Percentiles rank a stretch among this genome's conserved stretches.
Conservation (phyloP, 208 protist genomes). For the Angomonas ambiguus region DNA sequence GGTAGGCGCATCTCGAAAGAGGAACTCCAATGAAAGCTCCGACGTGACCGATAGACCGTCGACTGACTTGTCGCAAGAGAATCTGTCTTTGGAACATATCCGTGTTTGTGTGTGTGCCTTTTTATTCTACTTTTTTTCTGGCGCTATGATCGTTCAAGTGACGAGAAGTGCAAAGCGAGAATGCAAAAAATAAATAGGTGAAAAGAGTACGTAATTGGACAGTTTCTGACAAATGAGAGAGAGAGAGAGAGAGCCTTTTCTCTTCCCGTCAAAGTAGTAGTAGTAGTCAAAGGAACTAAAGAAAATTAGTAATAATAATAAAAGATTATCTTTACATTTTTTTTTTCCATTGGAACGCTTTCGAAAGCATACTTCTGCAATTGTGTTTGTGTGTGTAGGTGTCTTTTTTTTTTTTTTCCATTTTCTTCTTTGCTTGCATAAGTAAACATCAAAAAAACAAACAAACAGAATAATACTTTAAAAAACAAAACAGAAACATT, state of each 20-base stretch:
- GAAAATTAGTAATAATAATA: neutral
- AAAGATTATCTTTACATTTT: conserved; percentile 5
- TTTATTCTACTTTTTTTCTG: conserved; percentile 1
- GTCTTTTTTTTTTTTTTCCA: conserved; percentile 4
- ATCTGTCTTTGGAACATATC: neutral
- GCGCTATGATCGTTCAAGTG: neutral
- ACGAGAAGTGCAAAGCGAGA: neutral
- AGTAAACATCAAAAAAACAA: conserved; percentile 2
- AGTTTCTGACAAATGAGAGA: too few relatives aligned
- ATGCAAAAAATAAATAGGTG: neutral
- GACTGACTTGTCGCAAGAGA: neutral
- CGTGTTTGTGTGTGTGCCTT: neutral
- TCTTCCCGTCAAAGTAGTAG: too few relatives aligned
- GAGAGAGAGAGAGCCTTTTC: too few relatives aligned
- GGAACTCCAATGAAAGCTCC: too few relatives aligned
- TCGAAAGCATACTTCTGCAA: too few relatives aligned
- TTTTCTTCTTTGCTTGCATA: neutral
- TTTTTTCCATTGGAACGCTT: conserved; percentile 5
- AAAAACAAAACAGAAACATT: neutral
- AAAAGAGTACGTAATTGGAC: too few relatives aligned
- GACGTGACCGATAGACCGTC: neutral
- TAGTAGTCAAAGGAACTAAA: too few relatives aligned
- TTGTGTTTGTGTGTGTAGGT: too few relatives aligned
- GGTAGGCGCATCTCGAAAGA: neutral
- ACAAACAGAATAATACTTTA: neutral